phyloP scores from a whole-genome alignment of 768 basidiomycete species.

The Porphyrellus cyaneotinctus region DNA sequence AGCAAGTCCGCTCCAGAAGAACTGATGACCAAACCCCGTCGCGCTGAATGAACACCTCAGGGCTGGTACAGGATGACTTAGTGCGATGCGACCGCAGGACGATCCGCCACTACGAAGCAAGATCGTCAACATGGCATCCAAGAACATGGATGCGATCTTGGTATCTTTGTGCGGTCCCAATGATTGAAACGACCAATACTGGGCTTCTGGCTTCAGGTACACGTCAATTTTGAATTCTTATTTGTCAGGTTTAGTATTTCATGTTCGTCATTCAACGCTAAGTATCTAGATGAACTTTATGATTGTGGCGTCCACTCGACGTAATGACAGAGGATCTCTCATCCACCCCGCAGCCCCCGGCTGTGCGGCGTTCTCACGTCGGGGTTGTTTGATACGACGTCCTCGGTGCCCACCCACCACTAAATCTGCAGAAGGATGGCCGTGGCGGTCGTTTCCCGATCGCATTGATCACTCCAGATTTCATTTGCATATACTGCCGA shows the following conservation, averaged over 20 bases:
- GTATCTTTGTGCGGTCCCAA: background rate
- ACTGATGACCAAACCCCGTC: background rate
- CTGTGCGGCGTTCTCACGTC: background rate
- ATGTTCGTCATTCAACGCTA: background rate
- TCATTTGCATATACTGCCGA: slow-evolving; percentile 1
- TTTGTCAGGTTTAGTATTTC: no score
- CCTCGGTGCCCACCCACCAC: slow-evolving; percentile 8
- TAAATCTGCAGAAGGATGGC: background rate
- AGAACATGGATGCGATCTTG: background rate
- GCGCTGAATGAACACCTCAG: background rate
- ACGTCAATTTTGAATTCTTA: no score
- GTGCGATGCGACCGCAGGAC: slow-evolving; percentile 1
- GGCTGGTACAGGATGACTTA: background rate
- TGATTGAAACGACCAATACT: background rate
- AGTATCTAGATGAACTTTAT: background rate
- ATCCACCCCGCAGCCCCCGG: background rate
- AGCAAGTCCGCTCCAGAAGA: background rate
- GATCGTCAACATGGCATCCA: slow-evolving; percentile 9
- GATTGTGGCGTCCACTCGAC: background rate
- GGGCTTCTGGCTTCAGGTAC: background rate
- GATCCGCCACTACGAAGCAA: slow-evolving; percentile 14
- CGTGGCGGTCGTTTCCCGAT: background rate
- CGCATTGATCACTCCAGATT: slow-evolving; percentile 4
- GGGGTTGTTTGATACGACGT: slow-evolving; percentile 12
- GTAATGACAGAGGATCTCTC: background rate